A percentile compares a stretch with the other conserved stretches of the same genome.
Evolutionary conservation across 2,329 filamentous ascomycete genomes (phyloP).

Genomic region (Magnaporthiopsis poae): DNA sequence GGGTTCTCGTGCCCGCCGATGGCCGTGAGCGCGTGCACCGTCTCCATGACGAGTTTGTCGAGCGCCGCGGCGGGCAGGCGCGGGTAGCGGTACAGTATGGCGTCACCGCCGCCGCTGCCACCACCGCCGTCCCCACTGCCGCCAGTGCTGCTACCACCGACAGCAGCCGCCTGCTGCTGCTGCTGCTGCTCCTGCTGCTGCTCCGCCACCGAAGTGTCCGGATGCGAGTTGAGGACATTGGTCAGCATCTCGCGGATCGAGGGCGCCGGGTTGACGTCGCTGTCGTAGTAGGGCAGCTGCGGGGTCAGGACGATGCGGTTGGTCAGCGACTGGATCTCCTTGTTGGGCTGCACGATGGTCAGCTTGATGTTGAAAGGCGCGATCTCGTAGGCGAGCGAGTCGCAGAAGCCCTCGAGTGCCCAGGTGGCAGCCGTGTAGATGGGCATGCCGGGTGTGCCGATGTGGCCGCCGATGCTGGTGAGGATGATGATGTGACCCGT

Average conservation of each 20-base stretch:
- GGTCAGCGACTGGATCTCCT: conserved; percentile 79
- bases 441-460: conserved; percentile 82
- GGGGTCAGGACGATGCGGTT: conserved; percentile 81
- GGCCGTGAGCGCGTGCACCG: conserved; percentile 78
- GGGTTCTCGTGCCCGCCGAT: conserved; percentile 96
- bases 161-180: conserved; percentile 17
- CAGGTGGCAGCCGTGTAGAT: conserved; percentile 89
- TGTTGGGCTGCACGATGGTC: conserved; percentile 89
- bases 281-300: conserved; percentile 55
- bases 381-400: conserved; percentile 90
- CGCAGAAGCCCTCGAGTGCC: conserved; percentile 92
- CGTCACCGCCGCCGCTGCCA: conserved; percentile 9
- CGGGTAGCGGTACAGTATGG: conserved; percentile 61
- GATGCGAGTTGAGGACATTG: conserved; percentile 67
- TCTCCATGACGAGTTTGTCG: conserved; percentile 72
- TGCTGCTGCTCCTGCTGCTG: conserved; percentile 20
- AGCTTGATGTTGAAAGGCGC: conserved; percentile 94
- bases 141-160: conserved; percentile 14
- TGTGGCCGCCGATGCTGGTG: conserved; percentile 81
- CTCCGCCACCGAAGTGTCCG: conserved; percentile 45
- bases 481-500: conserved; percentile 85
- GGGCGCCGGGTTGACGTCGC: conserved; percentile 59
- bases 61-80: conserved; percentile 58
- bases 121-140: conserved; percentile 12
- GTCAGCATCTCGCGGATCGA: conserved; percentile 74